Evolutionary conservation across 2,329 filamentous ascomycete species (phyloP).

Genomic region (Penicillium sp.): DNA sequence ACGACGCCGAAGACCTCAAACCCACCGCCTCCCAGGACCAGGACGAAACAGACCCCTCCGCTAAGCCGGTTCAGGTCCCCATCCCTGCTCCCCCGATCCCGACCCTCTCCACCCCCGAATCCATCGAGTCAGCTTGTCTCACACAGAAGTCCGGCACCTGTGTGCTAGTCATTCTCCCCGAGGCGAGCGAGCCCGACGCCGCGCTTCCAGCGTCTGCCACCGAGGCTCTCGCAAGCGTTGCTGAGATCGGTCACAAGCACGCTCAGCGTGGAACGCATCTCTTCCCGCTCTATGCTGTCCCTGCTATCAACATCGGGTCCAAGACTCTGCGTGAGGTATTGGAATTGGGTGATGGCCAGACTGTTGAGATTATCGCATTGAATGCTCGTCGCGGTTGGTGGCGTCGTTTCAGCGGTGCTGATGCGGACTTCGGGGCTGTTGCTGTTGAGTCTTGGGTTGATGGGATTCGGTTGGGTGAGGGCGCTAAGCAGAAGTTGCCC

Average conservation of each 20-base stretch:
- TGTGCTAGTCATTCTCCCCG: conserved; percentile 70
- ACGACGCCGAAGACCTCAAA: conserved; percentile 36
- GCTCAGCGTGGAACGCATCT: conserved; percentile 63
- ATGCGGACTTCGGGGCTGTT: conserved; percentile 50
- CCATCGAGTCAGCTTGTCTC: conserved; percentile 71
- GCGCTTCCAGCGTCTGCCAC: conserved; percentile 44
- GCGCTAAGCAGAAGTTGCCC: conserved; percentile 73
- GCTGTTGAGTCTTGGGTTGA: conserved; percentile 85
- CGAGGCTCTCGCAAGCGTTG: conserved; percentile 63
- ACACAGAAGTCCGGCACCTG: conserved; percentile 76
- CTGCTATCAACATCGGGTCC: conserved; percentile 60
- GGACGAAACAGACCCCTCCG: conserved; percentile 31
- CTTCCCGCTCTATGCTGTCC: conserved; percentile 81
- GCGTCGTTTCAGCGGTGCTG: conserved; percentile 64
- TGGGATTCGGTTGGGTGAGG: conserved; percentile 84
- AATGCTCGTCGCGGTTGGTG: conserved; percentile 88
- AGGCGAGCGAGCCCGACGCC: conserved; percentile 52
- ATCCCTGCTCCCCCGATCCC: conserved; percentile 63
- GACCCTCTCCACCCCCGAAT: conserved; percentile 61
- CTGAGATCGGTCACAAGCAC: conserved; percentile 75
- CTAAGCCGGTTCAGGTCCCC: conserved; percentile 50
- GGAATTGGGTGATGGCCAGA: conserved; percentile 55
- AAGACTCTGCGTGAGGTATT: conserved; percentile 61
- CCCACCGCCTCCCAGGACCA: conserved; percentile 51
- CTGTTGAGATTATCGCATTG: conserved; percentile 72